Base-by-base conservation (phyloP, 495 filamentous ascomycete species). In the Aspergillus ellipticus region DNA sequence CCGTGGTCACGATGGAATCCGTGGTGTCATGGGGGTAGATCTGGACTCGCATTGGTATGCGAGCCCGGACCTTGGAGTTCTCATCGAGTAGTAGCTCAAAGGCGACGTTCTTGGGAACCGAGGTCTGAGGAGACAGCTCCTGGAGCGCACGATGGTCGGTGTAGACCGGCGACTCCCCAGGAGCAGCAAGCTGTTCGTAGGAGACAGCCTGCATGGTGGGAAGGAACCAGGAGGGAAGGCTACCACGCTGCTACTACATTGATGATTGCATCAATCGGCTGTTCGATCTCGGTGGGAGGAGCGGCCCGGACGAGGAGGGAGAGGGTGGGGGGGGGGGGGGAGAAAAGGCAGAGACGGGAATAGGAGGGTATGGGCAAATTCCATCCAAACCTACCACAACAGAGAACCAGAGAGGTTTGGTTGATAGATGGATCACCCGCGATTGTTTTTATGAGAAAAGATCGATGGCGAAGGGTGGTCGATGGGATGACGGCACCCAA, bases 1-100 rank as follows among this genome's bases (percentile, higher is more conserved):
- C 92, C 4, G 94, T 97, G 3, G 89, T 89, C 52, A 96, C 87
- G 70, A 98, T 97, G 21, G 90, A 96, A 57, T 96, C 92, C 5
- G 94, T 98, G 43, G 88, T 88, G 75, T 98, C 94, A 73, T 96
- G 90, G 19, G 89, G 89, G 60, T 82, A 92, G 45, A 98, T 97
- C 48, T 89, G 85, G 29, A 98, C 91, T 63, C 90, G 83, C 82
- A 97, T 87, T 11, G 94, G 93, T 51, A 95, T 81, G 58, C 92
- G 84, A 61, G 87, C 90, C 56, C 84, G 82, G 55, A 85, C 82
- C 66, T 88, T 85, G 55, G 87, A 82, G 48, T 83, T 83, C 50
- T 89, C 82, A 56, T 85, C 81, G 65, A 90, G 85, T 26, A 94
- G 79, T 22, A 97, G 81, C 71, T 92, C 84, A 69, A 98, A 98